A percentile compares a stretch with the other conserved stretches of the same genome.
Evolutionary conservation across 129 eudicot genomes (phyloP).

Genomic region (Erigeron canadensis): DNA sequence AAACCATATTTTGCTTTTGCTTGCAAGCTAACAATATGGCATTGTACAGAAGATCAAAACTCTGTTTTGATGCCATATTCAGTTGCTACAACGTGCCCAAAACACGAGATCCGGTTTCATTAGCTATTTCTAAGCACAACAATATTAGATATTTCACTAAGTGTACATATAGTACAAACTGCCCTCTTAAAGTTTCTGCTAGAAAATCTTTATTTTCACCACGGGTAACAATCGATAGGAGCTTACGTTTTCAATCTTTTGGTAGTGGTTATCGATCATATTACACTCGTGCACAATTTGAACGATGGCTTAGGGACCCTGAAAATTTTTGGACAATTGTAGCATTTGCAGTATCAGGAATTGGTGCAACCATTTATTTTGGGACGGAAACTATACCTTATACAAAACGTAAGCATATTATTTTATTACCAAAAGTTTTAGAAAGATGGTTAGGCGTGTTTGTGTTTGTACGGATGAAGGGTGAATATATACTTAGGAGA

Average conservation of each 20-base stretch:
- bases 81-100: constrained; percentile 33
- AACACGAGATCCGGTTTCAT: constrained; percentile 13
- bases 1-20: too few relatives aligned
- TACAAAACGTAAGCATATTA: not conserved
- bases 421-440: not conserved
- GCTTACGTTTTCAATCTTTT: constrained; percentile 21
- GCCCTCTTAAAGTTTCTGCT: not conserved
- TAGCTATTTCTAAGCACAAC: not conserved
- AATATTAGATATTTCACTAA: not conserved
- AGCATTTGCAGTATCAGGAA: constrained; percentile 47
- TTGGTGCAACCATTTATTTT: constrained; percentile 13
- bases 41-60: constrained; percentile 61
- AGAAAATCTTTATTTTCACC: constrained; percentile 28
- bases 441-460: not conserved
- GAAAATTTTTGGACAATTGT: constrained; percentile 31
- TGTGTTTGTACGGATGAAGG: constrained; percentile 35
- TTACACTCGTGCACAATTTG: constrained; percentile 50
- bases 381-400: constrained; percentile 10
- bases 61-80: constrained; percentile 30
- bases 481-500: constrained; percentile 37
- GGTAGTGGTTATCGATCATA: constrained; percentile 38
- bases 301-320: constrained; percentile 57
- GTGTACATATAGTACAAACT: not conserved
- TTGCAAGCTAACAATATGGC: constrained; percentile 36
- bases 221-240: constrained; percentile 2